phyloP scores from a whole-genome alignment of 2,329 filamentous ascomycete genomes.

The Hypoxylon sp. region DNA sequence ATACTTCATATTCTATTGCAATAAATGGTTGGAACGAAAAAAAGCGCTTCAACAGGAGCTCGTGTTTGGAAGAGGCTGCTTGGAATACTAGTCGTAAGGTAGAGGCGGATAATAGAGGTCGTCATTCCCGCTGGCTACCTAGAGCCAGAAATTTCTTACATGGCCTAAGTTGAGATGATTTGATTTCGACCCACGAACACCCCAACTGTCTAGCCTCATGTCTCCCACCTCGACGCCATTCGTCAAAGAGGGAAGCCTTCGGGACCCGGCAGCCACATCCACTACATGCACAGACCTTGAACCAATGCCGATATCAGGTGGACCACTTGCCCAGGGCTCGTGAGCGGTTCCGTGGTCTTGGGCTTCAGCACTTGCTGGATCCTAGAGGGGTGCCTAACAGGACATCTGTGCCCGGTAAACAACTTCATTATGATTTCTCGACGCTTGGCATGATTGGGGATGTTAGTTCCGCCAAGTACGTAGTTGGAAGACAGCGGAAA shows the following conservation, averaged over 20 bases:
- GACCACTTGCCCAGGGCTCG: slow-evolving; percentile 7
- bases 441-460: slow-evolving; percentile 32
- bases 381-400: background rate
- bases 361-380: slow-evolving; percentile 29
- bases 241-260: slow-evolving; percentile 10
- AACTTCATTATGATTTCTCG: slow-evolving; percentile 11
- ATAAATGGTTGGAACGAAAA: background rate
- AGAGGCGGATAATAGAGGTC: background rate
- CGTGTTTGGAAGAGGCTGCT: background rate
- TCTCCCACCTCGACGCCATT: slow-evolving; percentile 7
- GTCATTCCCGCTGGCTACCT: slow-evolving; percentile 4
- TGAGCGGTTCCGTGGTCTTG: slow-evolving; percentile 28
- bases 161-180: slow-evolving; percentile 10
- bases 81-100: background rate
- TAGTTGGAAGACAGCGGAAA: slow-evolving; percentile 39
- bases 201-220: slow-evolving; percentile 6
- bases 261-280: slow-evolving; percentile 10
- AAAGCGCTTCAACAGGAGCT: background rate
- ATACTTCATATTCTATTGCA: background rate
- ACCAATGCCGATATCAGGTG: slow-evolving; percentile 18
- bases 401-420: slow-evolving; percentile 4
- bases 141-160: background rate
- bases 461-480: slow-evolving; percentile 27
- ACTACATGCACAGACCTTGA: slow-evolving; percentile 3
- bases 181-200: slow-evolving; percentile 12